Conservation (phyloP, 2,329 filamentous ascomycete genomes). For the Penicillium sp. region DNA sequence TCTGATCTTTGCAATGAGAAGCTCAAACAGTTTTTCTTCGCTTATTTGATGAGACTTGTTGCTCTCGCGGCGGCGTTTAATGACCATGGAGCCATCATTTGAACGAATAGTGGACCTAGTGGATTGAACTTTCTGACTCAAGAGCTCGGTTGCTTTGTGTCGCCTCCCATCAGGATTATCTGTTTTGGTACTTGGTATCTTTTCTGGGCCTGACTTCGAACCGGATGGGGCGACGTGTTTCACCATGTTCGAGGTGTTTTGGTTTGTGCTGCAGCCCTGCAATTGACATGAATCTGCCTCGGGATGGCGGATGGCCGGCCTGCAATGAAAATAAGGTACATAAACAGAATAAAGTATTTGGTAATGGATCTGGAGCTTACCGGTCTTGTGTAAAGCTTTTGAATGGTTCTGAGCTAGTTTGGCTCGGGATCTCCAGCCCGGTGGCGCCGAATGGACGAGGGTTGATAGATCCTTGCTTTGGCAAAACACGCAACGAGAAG, state of each 20-base stretch:
- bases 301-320: neutral
- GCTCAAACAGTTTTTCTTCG: constrained; percentile 42
- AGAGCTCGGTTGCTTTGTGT: neutral
- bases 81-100: constrained; percentile 14
- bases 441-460: neutral
- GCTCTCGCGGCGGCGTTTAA: constrained; percentile 18
- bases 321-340: neutral
- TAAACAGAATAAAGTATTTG: neutral
- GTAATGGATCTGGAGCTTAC: too few relatives aligned
- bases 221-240: neutral
- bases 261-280: neutral
- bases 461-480: constrained; percentile 10
- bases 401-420: neutral
- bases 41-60: constrained; percentile 21
- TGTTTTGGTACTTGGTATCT: neutral
- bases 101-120: neutral
- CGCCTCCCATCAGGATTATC: neutral
- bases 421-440: neutral
- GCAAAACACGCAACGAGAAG: constrained; percentile 27
- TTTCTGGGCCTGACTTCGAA: neutral
- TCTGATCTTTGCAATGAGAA: constrained; percentile 39
- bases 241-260: neutral
- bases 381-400: neutral
- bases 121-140: neutral
- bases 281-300: neutral